These are phyloP conservation scores for Cercospora zeae-maydis DNA, from an alignment of 2,329 filamentous ascomycete species.

Conservation along the genomic window DNA sequence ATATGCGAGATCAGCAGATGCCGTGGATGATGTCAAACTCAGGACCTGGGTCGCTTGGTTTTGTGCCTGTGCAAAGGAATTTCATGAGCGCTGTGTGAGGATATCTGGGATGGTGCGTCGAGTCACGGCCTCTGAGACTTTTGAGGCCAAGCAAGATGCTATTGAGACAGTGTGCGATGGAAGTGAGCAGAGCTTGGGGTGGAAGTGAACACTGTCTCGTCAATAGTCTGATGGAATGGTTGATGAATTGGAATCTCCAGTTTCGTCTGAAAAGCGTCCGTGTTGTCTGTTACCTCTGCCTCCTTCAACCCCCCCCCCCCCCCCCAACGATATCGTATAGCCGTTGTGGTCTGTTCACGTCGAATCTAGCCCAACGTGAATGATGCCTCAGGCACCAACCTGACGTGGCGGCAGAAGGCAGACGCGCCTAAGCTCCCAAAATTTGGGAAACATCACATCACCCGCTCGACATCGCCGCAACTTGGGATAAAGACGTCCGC, in stretches of 20 bases:
- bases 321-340: too few relatives aligned
- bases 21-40: neutral
- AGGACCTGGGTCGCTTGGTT: neutral
- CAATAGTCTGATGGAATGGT: neutral
- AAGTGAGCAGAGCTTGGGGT: neutral
- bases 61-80: neutral
- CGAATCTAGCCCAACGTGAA: too few relatives aligned
- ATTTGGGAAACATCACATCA: neutral
- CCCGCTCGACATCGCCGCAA: neutral
- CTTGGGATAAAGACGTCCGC: neutral
- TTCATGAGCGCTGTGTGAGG: neutral
- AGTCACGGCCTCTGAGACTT: neutral
- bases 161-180: neutral
- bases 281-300: too few relatives aligned
- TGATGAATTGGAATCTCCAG: neutral
- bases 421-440: slow-evolving; percentile 1
- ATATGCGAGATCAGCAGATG: neutral
- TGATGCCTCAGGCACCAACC: neutral
- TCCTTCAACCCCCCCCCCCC: too few relatives aligned
- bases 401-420: neutral
- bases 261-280: neutral
- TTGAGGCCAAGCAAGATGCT: neutral
- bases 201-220: neutral
- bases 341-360: too few relatives aligned
- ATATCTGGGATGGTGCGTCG: neutral